These are phyloP conservation scores for Hypoxylon cercidicola DNA, from an alignment of 495 filamentous ascomycete genomes.

Conservation along the genomic window DNA sequence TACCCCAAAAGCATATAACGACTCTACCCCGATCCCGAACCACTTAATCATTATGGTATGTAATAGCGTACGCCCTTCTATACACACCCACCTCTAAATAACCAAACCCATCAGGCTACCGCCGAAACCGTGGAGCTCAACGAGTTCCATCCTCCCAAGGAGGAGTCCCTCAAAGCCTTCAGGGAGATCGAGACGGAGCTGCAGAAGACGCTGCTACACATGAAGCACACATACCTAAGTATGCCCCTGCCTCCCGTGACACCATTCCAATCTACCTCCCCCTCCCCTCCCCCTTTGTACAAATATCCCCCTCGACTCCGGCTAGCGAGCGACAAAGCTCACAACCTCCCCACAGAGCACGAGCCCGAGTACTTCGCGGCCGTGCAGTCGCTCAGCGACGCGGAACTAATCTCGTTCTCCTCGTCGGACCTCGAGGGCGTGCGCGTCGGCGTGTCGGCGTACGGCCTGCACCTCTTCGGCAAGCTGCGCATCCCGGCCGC, in stretches of 20 bases:
- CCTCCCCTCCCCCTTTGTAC: neutral
- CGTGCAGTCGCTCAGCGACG: conserved; percentile 57
- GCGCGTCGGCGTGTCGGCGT: conserved; percentile 62
- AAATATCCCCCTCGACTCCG: too few species aligned
- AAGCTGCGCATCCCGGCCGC: conserved; percentile 62
- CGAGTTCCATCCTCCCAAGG: conserved; percentile 60
- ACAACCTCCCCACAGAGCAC: conserved; percentile 47
- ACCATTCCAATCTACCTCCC: neutral
- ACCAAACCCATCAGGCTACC: conserved; percentile 56
- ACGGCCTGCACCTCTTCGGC: conserved; percentile 67
- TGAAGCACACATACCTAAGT: conserved; percentile 56
- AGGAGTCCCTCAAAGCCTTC: conserved; percentile 63
- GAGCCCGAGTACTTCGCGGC: conserved; percentile 63
- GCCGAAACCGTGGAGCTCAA: conserved; percentile 60
- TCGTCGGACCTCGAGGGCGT: conserved; percentile 59
- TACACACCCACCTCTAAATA: neutral
- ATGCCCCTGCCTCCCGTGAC: conserved; percentile 29
- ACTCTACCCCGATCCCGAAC: too few species aligned
- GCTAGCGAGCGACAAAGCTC: too few species aligned
- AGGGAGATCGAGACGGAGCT: conserved; percentile 57
- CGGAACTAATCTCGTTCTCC: conserved; percentile 58
- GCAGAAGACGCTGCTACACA: conserved; percentile 61
- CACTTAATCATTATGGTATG: conserved; percentile 41
- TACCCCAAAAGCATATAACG: too few species aligned
- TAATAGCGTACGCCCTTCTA: neutral